Conservation (phyloP, 805 yeast genomes). For the Lipomyces lipofer region DNA sequence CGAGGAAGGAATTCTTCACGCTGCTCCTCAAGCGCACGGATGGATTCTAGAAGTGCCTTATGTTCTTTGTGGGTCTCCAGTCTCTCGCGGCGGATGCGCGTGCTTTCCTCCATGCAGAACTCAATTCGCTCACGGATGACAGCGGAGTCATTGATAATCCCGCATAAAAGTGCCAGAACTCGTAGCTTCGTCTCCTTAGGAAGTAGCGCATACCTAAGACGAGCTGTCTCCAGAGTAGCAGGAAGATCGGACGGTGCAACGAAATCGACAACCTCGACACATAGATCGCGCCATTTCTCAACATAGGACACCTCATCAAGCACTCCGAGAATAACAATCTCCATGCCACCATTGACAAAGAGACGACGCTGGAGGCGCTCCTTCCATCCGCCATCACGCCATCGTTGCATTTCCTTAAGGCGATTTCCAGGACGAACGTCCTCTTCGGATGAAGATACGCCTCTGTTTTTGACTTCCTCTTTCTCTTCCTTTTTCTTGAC, state of each 20-base stretch:
- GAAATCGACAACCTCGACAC: slow-evolving; percentile 51
- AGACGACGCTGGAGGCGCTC: slow-evolving; percentile 71
- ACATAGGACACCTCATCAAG: slow-evolving; percentile 60
- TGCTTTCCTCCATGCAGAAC: slow-evolving; percentile 62
- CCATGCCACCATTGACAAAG: slow-evolving; percentile 86
- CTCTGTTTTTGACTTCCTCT: neutral
- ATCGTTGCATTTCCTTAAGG: slow-evolving; percentile 33
- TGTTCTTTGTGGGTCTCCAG: slow-evolving; percentile 65
- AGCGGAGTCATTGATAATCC: slow-evolving; percentile 59
- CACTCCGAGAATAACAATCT: slow-evolving; percentile 71
- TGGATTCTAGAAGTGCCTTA: slow-evolving; percentile 53
- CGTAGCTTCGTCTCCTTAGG: slow-evolving; percentile 56
- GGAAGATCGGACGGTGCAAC: slow-evolving; percentile 55
- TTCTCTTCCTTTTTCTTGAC: neutral
- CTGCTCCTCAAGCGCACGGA: slow-evolving; percentile 47
- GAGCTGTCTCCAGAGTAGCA: slow-evolving; percentile 53
- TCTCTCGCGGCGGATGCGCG: slow-evolving; percentile 63
- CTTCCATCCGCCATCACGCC: slow-evolving; percentile 63
- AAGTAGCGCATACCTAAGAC: slow-evolving; percentile 57
- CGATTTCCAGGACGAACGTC: slow-evolving; percentile 4
- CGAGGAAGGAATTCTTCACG: slow-evolving; percentile 14
- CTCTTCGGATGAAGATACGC: neutral
- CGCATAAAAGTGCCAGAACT: slow-evolving; percentile 61
- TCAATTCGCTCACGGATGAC: slow-evolving; percentile 66
- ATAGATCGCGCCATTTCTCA: slow-evolving; percentile 53